Base-by-base conservation (phyloP, 352 stramenopile species). In the Thalassiosira allenii region DNA sequence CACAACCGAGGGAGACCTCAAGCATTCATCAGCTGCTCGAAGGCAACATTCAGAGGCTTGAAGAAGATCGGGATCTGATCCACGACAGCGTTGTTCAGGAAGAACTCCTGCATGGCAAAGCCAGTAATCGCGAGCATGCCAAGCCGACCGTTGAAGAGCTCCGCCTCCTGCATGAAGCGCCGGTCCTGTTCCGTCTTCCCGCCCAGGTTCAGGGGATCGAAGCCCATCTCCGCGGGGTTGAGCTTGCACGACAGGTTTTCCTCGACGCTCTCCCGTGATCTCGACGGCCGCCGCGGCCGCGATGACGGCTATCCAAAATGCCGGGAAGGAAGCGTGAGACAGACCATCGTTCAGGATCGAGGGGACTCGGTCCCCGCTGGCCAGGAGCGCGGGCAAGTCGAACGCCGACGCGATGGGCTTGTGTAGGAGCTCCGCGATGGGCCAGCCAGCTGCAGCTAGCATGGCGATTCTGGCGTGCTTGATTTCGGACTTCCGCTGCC, bases 81-180 rank as follows among this genome's bases (percentile, higher is more conserved):
- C 1, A 95, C 77, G 33, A 95, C 89, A 22, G 80, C 84, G 37
- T 88, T 71, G 25, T 83, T 75, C 2, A 47, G 79, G 5, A 86
- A 66, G 40, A 68, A 88, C 65, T 95, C 91, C 81, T 94, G 80
- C 12, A 89, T 12, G 2, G 85, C 84, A 84, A 91, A 94, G 0
- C 66, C 79, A 8, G 79, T 63, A 0, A 95, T 69, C 37, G 86
- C 91, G 27, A 94, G 14, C 91, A 95, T 95, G n/a, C 84, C 85
- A n/a, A 93, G 52, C 47, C 91, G 65, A 23, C 91, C 91, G 76
- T 95, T 82, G 49, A 92, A 91, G 47, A 95, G 93, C 73, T 95
- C 91, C 40, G 88, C 88, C 53, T 92, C 71, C 76, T 94, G 84
- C 81, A 94, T 90, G 29, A 75, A 40, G 14, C 80, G 59, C 67